A percentile compares a stretch with the other conserved stretches of the same genome.
phyloP scores from a whole-genome alignment of 2,329 filamentous ascomycete genomes.

The Penicillium griseofulvum region DNA sequence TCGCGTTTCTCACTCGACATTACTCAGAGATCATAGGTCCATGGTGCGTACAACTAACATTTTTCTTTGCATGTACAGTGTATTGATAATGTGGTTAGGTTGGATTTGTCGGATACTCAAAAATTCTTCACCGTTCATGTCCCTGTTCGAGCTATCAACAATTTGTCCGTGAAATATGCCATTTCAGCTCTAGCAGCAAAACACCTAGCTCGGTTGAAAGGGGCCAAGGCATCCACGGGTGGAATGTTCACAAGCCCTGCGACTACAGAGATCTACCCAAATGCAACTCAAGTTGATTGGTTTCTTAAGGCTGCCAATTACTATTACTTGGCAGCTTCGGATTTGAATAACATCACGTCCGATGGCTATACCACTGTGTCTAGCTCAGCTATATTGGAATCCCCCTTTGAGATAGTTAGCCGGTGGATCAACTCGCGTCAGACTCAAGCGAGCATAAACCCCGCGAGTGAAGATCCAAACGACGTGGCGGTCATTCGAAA shows the following conservation, averaged over 20 bases:
- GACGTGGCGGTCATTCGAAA: slow-evolving; percentile 39
- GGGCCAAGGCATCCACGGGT: slow-evolving; percentile 18
- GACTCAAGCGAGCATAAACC: slow-evolving; percentile 7
- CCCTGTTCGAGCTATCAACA: slow-evolving; percentile 38
- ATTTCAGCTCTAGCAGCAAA: slow-evolving; percentile 43
- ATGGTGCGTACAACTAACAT: slow-evolving; percentile 27
- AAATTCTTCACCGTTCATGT: slow-evolving; percentile 41
- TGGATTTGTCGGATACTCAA: slow-evolving; percentile 41
- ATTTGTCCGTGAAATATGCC: slow-evolving; percentile 35
- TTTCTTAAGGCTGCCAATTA: slow-evolving; percentile 60
- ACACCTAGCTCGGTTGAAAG: slow-evolving; percentile 37
- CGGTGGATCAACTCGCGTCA: slow-evolving; percentile 24
- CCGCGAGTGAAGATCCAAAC: slow-evolving; percentile 6
- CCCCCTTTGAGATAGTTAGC: slow-evolving; percentile 30
- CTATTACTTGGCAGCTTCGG: slow-evolving; percentile 57
- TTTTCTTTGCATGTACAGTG: not conserved
- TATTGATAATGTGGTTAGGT: slow-evolving; percentile 24
- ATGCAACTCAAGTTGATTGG: slow-evolving; percentile 53
- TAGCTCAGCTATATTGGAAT: slow-evolving; percentile 30
- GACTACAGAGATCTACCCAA: slow-evolving; percentile 53
- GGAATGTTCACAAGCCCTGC: slow-evolving; percentile 41
- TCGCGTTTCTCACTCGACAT: slow-evolving; percentile 39
- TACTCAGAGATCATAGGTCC: slow-evolving; percentile 37
- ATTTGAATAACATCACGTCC: slow-evolving; percentile 42
- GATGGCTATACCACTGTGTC: slow-evolving; percentile 31